phyloP scores from a whole-genome alignment of 768 basidiomycete genomes.

The Leccinum rimulosum region DNA sequence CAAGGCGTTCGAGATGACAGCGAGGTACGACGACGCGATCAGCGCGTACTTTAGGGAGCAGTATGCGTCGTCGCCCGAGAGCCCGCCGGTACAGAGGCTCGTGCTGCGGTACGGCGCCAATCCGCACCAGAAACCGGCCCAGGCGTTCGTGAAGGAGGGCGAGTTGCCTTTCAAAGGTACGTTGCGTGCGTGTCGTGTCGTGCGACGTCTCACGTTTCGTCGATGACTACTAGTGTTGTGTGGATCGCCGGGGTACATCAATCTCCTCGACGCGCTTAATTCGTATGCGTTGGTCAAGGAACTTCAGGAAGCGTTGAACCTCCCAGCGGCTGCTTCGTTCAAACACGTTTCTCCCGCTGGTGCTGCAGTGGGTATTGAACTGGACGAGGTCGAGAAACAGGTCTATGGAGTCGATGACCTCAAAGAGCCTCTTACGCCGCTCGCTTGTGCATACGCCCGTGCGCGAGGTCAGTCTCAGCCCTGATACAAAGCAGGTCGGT shows the following conservation, averaged over 20 bases:
- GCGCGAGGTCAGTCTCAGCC: conserved; percentile 66
- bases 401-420: conserved; percentile 97
- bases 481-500: background rate
- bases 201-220: conserved; percentile 3
- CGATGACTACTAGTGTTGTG: conserved; percentile 58
- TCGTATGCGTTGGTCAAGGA: conserved; percentile 96
- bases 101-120: conserved; percentile 94
- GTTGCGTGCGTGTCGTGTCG: conserved; percentile 23
- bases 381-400: conserved; percentile 82
- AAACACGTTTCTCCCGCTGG: conserved; percentile 99
- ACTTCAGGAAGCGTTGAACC: conserved; percentile 77
- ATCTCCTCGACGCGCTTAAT: conserved; percentile 95
- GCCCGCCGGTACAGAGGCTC: conserved; percentile 76
- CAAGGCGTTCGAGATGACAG: conserved; percentile 97
- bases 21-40: conserved; percentile 93
- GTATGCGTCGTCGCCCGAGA: conserved; percentile 86
- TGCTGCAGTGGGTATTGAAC: conserved; percentile 84
- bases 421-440: conserved; percentile 82
- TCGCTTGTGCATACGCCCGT: conserved; percentile 93
- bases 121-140: conserved; percentile 98
- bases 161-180: conserved; percentile 91
- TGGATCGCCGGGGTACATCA: conserved; percentile 98
- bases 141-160: conserved; percentile 88
- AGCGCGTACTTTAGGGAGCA: conserved; percentile 95
- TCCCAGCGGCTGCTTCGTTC: conserved; percentile 98